Base-by-base conservation (phyloP, 495 filamentous ascomycete genomes). In the Cryomyces antarcticus region DNA sequence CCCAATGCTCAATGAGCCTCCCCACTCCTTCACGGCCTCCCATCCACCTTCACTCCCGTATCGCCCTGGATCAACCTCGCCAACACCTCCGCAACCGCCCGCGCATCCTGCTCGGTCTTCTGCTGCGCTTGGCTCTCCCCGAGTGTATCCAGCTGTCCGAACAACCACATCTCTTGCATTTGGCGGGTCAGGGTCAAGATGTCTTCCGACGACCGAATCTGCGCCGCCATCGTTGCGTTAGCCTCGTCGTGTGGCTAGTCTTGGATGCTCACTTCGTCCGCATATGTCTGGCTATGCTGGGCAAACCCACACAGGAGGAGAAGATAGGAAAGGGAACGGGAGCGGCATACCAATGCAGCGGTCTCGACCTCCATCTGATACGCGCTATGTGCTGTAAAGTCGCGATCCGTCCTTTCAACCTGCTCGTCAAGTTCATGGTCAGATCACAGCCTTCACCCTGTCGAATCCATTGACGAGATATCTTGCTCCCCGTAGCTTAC, bases 81-180 rank as follows among this genome's bases (percentile, higher is more conserved):
- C 37, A 60, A 43, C 43, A 55, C 48, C 46, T 62, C 59, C 39
- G 63, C 66, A 27, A 77, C 63, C 27, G 60, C 65, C 54, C 63
- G 64, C 4, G 64, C 72, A 46, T 73, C 62, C 31, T 59, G 57
- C 50, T 75, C 72, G 12, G 70, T 60, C 51, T 64, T 62, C 52
- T 69, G 60, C 45, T 64, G 58, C 28, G 55, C 56, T 38, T 48
- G 41, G 29, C 43, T 52, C 30, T 55, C 42, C 4, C 70, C 71
- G 6, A 80, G 54, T 0, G 75, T 78, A 24, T 80, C 61, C n/a
- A 82, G 62, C 46, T 75, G 69, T 11, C 79, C 78, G 50, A 79
- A 80, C 27, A 82, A 61, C 78, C 78, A 83, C n/a, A 71, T 65
- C 50, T 83, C 79, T 57, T 82, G 80, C 62, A 83, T 61, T 5